These are phyloP conservation scores for Talaromyces stipitatus DNA, from an alignment of 495 filamentous ascomycete species.

Conservation along the genomic window DNA sequence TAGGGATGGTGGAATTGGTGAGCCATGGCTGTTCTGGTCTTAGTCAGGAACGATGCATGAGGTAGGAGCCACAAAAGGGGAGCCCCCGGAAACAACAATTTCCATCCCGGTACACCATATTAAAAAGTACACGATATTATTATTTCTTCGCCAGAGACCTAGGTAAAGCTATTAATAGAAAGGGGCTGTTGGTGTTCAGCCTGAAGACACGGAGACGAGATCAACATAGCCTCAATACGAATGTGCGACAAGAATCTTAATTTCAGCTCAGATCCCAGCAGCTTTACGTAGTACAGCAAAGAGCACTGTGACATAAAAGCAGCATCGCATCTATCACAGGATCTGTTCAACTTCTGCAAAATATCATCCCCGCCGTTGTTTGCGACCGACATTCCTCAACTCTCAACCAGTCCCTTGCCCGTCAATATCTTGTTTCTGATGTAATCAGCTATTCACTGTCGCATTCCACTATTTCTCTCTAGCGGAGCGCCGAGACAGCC, in stretches of 20 bases:
- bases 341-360: neutral
- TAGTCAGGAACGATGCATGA: neutral
- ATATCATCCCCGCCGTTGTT: neutral
- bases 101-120: neutral
- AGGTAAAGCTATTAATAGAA: neutral
- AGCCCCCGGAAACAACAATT: neutral
- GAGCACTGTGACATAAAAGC: neutral
- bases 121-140: no score
- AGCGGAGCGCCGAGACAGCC: no score
- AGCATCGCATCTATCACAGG: neutral
- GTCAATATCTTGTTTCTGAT: neutral
- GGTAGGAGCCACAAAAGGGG: neutral
- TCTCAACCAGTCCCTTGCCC: neutral
- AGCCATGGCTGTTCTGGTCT: neutral
- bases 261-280: neutral
- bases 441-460: neutral
- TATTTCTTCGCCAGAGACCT: neutral
- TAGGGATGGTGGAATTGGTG: slow-evolving; percentile 83
- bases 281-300: no score
- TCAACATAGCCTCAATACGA: neutral
- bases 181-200: neutral
- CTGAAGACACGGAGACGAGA: neutral
- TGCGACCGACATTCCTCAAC: neutral
- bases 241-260: neutral
- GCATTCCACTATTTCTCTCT: neutral